Conservation (phyloP, 2,329 filamentous ascomycete genomes). For the Cladosporium colombiae region DNA sequence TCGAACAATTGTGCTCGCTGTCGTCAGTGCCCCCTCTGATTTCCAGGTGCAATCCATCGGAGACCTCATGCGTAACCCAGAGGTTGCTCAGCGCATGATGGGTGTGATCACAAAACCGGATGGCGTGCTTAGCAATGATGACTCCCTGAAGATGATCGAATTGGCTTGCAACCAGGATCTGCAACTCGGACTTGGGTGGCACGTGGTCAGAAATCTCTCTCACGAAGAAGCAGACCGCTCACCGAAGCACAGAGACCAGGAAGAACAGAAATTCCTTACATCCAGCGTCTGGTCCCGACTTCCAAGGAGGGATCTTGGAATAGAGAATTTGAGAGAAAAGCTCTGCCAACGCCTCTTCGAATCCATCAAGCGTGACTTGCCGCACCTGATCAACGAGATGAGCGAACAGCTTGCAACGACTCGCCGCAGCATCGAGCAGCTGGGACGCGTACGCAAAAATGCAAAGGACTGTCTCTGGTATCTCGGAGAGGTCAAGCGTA, state of each 20-base stretch:
- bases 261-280: background rate
- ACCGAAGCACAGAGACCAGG: background rate
- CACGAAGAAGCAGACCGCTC: background rate
- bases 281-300: background rate
- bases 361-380: background rate
- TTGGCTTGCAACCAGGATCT: no score
- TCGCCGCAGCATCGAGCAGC: background rate
- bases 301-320: background rate
- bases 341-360: background rate
- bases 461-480: background rate
- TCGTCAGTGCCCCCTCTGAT: background rate
- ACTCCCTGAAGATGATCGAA: background rate
- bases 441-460: background rate
- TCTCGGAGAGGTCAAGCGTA: background rate
- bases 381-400: background rate
- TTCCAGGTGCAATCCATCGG: background rate
- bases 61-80: background rate
- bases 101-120: conserved; percentile 12
- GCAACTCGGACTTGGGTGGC: background rate
- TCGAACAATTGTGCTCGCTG: conserved; percentile 6
- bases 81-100: background rate
- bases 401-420: background rate
- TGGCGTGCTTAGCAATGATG: background rate
- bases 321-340: conserved; percentile 1
- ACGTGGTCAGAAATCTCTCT: background rate